These are phyloP conservation scores for Phytophthora fragariaefolia DNA, from an alignment of 352 stramenopile genomes.

Conservation along the genomic window DNA sequence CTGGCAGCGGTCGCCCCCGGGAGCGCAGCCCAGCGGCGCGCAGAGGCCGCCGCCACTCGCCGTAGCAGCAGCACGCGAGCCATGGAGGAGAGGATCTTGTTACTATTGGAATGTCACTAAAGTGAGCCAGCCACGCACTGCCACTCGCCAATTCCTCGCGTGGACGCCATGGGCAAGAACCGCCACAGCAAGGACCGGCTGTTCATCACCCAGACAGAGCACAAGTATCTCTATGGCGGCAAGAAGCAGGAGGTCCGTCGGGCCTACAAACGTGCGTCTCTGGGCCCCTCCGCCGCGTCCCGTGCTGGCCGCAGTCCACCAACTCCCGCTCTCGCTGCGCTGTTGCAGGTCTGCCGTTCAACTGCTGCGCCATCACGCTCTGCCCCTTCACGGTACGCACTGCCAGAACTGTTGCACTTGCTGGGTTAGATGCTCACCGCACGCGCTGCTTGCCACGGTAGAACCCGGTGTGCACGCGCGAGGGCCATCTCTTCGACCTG, in stretches of 20 bases:
- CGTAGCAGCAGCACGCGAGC: slow-evolving; percentile 19
- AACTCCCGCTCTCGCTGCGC: not conserved
- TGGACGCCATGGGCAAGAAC: slow-evolving; percentile 87
- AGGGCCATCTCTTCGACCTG: slow-evolving; percentile 98
- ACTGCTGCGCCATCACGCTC: slow-evolving; percentile 98
- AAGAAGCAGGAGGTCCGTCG: slow-evolving; percentile 89
- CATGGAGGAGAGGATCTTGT: slow-evolving; percentile 20
- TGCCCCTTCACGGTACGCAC: slow-evolving; percentile 77
- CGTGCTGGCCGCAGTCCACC: too few species aligned
- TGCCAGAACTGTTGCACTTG: not conserved
- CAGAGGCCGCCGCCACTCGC: slow-evolving; percentile 17
- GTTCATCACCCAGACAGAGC: slow-evolving; percentile 91
- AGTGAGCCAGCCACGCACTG: not conserved
- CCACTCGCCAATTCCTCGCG: not conserved
- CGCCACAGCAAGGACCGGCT: slow-evolving; percentile 91
- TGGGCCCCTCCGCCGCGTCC: not conserved
- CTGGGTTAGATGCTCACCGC: not conserved
- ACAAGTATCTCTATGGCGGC: slow-evolving; percentile 93
- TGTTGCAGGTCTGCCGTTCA: slow-evolving; percentile 92
- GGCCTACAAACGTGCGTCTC: slow-evolving; percentile 72
- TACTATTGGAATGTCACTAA: slow-evolving; percentile 8
- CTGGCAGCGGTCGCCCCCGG: not conserved
- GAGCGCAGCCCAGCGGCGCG: slow-evolving; percentile 14
- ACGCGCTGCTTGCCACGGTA: slow-evolving; percentile 24
- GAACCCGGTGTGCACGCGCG: slow-evolving; percentile 94